Evolutionary conservation across 2,329 filamentous ascomycete genomes (phyloP), one percentile per base, ranked within the genome.

Genomic region (Colletotrichum falcatum): DNA sequence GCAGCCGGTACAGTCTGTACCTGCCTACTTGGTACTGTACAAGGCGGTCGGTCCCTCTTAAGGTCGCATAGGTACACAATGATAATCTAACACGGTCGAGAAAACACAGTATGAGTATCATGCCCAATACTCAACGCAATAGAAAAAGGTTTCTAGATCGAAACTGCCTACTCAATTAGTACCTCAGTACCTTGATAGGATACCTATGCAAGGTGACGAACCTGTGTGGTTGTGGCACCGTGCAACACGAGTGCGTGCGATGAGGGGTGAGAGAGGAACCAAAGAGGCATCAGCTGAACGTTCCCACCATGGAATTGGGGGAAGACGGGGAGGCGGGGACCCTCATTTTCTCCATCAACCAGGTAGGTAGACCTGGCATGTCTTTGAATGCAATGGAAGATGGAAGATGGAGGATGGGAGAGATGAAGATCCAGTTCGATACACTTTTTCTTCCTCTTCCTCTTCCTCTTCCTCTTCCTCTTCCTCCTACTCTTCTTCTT

Each of bases 301-400:
- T 61, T 37, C 18, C 33, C 33, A 61, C 46, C 12, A 30, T 39
- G 46, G 44, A 61, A 28, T 53, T 53, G 58, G 58, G 44, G 42
- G 44, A 26, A 20, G 18, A 54, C 23, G 49, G 20, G 37, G 14
- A 64, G 53, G 53, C 26, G 18, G 28, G 53, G 64, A 42, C 42
- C 65, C 60, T 64, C 60, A 64, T 64, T 69, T 68, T 60, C 65
- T 61, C 60, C 59, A 60, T 60, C 26, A 58, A 58, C 42, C 51
- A 33, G 12, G 49, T n/a, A 20, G 18, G 55, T 61, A 56, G 49
- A 55, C 33, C 56, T 59, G 20, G 16, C 14, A 48, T 51, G 14
- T 39, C n/a, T 48, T 37, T 18, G 28, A 46, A 42, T 30, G 23
- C 16, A 4, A 4, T 54, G 26, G 5, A 5, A 11, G 12, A 54